Conservation (phyloP, 1,284 basidiomycete species). For the Termitomyces sp. region DNA sequence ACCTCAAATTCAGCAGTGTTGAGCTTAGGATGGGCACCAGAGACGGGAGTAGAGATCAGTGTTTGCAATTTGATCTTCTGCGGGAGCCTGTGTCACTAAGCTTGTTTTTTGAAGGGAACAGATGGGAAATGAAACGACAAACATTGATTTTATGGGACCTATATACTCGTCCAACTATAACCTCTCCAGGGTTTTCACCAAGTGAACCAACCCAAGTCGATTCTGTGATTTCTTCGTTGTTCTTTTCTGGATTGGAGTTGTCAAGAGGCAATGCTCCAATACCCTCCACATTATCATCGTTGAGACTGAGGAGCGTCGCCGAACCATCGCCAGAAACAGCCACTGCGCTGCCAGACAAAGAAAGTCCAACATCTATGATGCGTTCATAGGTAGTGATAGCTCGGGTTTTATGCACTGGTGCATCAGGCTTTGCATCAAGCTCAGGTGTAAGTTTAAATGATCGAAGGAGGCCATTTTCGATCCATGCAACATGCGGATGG, state of each 20-base stretch:
- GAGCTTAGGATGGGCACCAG: neutral
- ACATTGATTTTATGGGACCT: constrained; percentile 59
- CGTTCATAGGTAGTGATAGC: constrained; percentile 30
- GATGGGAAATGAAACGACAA: constrained; percentile 15
- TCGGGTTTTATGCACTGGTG: constrained; percentile 28
- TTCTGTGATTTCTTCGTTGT: constrained; percentile 32
- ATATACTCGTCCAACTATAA: constrained; percentile 67
- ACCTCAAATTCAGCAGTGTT: constrained; percentile 55
- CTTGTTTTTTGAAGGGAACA: neutral
- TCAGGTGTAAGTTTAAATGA: constrained; percentile 49
- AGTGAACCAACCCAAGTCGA: constrained; percentile 60
- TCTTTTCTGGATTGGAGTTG: constrained; percentile 18
- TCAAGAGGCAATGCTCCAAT: constrained; percentile 62
- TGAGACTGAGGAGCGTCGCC: constrained; percentile 48
- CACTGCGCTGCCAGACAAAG: constrained; percentile 43
- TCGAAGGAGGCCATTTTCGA: constrained; percentile 55
- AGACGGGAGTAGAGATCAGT: constrained; percentile 3
- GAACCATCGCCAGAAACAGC: constrained; percentile 50
- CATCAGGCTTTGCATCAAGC: constrained; percentile 33
- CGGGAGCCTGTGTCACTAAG: neutral
- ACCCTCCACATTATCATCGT: constrained; percentile 35
- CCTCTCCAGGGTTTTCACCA: constrained; percentile 45
- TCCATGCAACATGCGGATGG: constrained; percentile 54
- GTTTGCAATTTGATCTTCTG: constrained; percentile 15
- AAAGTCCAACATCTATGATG: constrained; percentile 54